Evolutionary conservation across 192 early-diverging fungal species (phyloP).

Genomic region (Coemansia sp.): DNA sequence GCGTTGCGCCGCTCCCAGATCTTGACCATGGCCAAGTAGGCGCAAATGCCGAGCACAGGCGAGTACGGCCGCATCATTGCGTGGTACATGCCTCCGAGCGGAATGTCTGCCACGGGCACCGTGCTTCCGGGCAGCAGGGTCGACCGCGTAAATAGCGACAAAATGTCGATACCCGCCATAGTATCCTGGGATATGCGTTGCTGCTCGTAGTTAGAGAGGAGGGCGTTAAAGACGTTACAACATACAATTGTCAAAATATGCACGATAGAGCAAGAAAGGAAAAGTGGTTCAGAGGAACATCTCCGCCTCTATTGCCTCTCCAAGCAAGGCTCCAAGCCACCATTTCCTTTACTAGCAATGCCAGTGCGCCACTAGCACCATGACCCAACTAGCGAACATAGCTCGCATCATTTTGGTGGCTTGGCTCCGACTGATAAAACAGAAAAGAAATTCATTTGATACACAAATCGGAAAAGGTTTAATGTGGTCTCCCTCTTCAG

Average conservation of each 20-base stretch:
- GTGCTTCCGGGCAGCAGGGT: slow-evolving; percentile 7
- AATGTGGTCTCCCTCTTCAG: background rate
- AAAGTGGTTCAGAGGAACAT: background rate
- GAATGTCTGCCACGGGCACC: slow-evolving; percentile 52
- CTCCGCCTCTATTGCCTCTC: background rate
- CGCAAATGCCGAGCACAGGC: slow-evolving; percentile 55
- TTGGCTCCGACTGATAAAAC: too few species aligned
- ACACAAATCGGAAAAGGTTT: background rate
- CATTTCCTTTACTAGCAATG: background rate
- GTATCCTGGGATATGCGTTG: background rate
- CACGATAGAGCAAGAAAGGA: background rate
- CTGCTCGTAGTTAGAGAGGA: background rate
- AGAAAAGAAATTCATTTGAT: background rate
- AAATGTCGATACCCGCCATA: background rate
- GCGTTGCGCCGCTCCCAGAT: slow-evolving; percentile 34
- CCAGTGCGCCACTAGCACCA: background rate
- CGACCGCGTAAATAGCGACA: background rate
- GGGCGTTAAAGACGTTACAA: background rate
- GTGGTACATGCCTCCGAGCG: slow-evolving; percentile 65
- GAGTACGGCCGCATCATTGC: slow-evolving; percentile 68
- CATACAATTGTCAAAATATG: background rate
- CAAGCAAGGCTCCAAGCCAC: slow-evolving; percentile 1
- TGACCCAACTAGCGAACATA: background rate
- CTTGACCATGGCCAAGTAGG: slow-evolving; percentile 24
- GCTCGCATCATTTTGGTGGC: background rate